Base-by-base conservation (phyloP, 768 basidiomycete species). In the Lactifluus hygrophoroides region DNA sequence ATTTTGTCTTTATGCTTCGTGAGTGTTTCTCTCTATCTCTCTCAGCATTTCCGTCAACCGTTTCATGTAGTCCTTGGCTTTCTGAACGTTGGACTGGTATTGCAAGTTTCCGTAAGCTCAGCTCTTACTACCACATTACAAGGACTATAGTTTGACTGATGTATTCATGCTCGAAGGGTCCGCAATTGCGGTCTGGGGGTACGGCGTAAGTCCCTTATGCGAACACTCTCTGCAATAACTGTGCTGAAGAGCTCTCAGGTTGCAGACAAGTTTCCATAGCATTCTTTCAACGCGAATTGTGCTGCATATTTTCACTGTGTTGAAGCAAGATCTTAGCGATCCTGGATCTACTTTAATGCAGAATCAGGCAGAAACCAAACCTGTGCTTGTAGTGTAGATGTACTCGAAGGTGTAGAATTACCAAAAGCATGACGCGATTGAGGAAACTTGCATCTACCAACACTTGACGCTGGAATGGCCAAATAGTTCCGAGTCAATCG, bases 1-100 rank as follows among this genome's bases (percentile, higher is more conserved):
- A 63, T 50, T 63, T 61, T 16, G 45, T 63, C n/a, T 61, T 61
- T 54, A 56, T 63, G 62, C 27, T 61, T 23, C 28, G 54, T 63
- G 30, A 55, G 59, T 13, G 13, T 46, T 34, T 45, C 7, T 11
- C 9, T 37, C n/a, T 16, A 13, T 30, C 5, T n/a, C 40, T 17
- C 37, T 13, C 11, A 32, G 5, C 5, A 5, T 32, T 32, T 5
- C 32, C 5, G 19, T 4, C 11, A 1, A 13, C 16, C 17, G 10
- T 21, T 9, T 6, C 11, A 7, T 25, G 7, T 17, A 63, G 59
- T 55, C 4, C 27, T 63, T n/a, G 62, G 59, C 3, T 19, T 56
- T 5, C 23, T 61, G 28, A 61, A 63, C 46, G 11, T 63, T 3
- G 46, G 13, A 17, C 40, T 63, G 45, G 44, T 51, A 11, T 16